A percentile compares a stretch with the other conserved stretches of the same genome.
These are phyloP conservation scores for Xylariaceae sp. DNA, from an alignment of 2,329 filamentous ascomycete species.

Conservation along the genomic window DNA sequence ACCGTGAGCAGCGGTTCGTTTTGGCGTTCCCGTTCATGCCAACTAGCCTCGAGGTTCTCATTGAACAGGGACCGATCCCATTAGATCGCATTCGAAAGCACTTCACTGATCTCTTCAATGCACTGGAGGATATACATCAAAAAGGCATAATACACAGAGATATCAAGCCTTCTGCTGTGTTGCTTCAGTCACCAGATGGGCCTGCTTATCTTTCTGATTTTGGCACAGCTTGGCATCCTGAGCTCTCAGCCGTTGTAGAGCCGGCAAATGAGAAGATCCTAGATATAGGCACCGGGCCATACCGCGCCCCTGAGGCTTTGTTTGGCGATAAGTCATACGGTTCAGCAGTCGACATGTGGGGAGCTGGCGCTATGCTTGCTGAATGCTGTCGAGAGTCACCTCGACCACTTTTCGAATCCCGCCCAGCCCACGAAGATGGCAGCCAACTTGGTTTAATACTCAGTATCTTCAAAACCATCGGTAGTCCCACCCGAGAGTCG, in stretches of 20 bases:
- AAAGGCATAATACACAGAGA: constrained; percentile 88
- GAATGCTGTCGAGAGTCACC: constrained; percentile 65
- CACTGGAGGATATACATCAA: constrained; percentile 70
- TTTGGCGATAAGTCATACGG: constrained; percentile 81
- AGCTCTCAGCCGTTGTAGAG: constrained; percentile 62
- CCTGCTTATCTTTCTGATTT: constrained; percentile 87
- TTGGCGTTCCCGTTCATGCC: constrained; percentile 86
- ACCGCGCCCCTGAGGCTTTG: constrained; percentile 85
- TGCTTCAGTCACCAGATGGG: constrained; percentile 68
- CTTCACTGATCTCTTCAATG: constrained; percentile 70
- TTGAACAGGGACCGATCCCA: constrained; percentile 52
- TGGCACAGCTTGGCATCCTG: constrained; percentile 82
- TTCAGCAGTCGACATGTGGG: constrained; percentile 83
- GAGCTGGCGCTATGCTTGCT: constrained; percentile 78
- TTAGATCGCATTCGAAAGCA: constrained; percentile 42
- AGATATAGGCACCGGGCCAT: constrained; percentile 91
- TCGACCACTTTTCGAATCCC: constrained; percentile 78
- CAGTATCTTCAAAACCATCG: constrained; percentile 89
- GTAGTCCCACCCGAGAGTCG: constrained; percentile 75
- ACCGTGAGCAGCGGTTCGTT: constrained; percentile 71
- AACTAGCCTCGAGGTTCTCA: constrained; percentile 69
- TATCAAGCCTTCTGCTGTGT: constrained; percentile 87
- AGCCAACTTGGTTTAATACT: constrained; percentile 89
- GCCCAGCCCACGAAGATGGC: constrained; percentile 72
- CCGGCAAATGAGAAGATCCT: constrained; percentile 72